Conservation (phyloP, 2,329 filamentous ascomycete species). For the Botrytis pseudocinerea region DNA sequence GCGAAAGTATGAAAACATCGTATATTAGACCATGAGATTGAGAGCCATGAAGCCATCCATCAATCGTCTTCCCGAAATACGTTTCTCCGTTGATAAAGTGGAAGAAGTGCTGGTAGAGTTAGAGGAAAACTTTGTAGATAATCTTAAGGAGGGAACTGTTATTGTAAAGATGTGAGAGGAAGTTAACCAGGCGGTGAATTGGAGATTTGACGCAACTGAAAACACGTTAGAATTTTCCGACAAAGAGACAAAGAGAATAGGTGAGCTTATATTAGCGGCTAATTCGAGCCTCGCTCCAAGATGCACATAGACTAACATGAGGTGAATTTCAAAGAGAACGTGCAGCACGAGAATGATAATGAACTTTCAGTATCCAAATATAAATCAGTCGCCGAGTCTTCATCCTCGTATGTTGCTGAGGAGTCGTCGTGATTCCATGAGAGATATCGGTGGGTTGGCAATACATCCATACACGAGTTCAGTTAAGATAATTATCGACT, state of each 20-base stretch:
- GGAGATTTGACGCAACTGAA: slow-evolving; percentile 1
- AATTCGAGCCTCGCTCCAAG: not conserved
- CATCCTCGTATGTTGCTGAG: not conserved
- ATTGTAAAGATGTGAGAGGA: not conserved
- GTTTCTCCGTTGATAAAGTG: slow-evolving; percentile 6
- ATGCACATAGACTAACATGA: not conserved
- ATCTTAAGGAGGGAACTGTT: not conserved
- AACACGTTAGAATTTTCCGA: not conserved
- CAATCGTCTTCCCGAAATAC: not conserved
- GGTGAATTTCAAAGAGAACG: not conserved
- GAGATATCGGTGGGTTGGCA: not conserved
- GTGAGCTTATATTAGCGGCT: not conserved
- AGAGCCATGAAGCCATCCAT: not conserved
- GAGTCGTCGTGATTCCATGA: not conserved
- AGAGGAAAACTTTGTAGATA: not conserved
- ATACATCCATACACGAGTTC: not conserved
- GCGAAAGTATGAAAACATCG: not conserved
- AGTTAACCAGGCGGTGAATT: not conserved
- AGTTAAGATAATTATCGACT: no score
- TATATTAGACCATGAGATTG: not conserved
- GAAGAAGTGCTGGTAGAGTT: not conserved
- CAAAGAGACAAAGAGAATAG: not conserved
- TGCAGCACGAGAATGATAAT: not conserved
- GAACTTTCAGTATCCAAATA: not conserved
- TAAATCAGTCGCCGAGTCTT: not conserved